Base-by-base conservation (phyloP, 2,329 filamentous ascomycete genomes). In the Verticillium zaregamsianum region DNA sequence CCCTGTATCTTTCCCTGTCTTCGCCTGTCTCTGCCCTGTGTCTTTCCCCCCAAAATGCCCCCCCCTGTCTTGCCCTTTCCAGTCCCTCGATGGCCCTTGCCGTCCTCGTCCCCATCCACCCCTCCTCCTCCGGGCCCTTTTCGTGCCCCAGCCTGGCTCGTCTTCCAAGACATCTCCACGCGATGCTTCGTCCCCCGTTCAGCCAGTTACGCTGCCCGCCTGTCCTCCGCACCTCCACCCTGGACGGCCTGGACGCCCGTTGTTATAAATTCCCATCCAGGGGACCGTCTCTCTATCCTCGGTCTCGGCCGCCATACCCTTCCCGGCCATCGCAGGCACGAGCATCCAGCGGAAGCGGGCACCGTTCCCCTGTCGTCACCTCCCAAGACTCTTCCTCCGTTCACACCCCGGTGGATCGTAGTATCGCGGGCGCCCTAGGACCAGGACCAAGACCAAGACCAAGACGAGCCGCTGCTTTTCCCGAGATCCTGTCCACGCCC, bases 401-500 rank as follows among this genome's bases (percentile, higher is more conserved):
- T n/a, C 40, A 49, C 40, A 23, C 40, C 40, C 40, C 40, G 9
- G 40, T 49, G 40, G 40, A 49, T 23, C 40, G 40, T 49, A 20
- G 3, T 49, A 8, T 23, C 40, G n/a, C 40, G 8, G n/a, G 12
- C 40, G 9, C n/a, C 23, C 40, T 49, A 49, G 40, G 17, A 49
- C 28, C 28, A 28, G 28, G 3, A 28, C 28, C 28, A 28, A 5
- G 28, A 28, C 28, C 28, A 28, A 28, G 28, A 28, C 28, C 28
- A 28, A 28, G 28, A 28, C 40, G 20, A 49, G 40, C n/a, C 40
- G 40, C 40, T 49, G n/a, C 59, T 58, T 54, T 61, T 59, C 54
- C 59, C 55, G 62, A 63, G 61, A 59, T 62, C 61, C 59, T 63
- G 28, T 60, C 45, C n/a, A 49, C 45, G 45, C 20, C 45, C 45